Evolutionary conservation across 2,329 filamentous ascomycete species (phyloP).

Genomic region (Alternaria arbusti): DNA sequence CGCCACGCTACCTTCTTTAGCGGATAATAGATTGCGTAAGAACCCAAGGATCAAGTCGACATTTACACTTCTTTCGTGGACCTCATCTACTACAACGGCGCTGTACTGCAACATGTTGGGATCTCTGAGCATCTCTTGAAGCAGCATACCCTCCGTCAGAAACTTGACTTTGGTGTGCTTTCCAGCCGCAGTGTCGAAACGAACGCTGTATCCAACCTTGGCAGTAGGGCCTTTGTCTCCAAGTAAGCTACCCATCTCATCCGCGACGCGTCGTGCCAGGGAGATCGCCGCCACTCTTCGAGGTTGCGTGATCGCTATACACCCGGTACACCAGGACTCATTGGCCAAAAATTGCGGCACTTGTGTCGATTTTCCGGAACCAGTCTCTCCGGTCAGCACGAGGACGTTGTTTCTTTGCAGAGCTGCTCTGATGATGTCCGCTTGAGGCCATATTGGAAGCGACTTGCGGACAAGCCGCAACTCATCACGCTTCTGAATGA

Average conservation of each 20-base stretch:
- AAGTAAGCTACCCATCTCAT: constrained; percentile 75
- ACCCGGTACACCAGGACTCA: constrained; percentile 80
- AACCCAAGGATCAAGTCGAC: constrained; percentile 92
- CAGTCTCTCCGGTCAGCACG: constrained; percentile 89
- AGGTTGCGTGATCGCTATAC: constrained; percentile 91
- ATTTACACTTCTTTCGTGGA: constrained; percentile 94
- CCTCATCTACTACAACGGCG: constrained; percentile 91
- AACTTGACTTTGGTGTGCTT: constrained; percentile 88
- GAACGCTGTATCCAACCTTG: constrained; percentile 88
- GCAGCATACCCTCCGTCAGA: constrained; percentile 92
- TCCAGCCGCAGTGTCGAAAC: constrained; percentile 89
- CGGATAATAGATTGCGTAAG: constrained; percentile 74
- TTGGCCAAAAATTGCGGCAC: constrained; percentile 86
- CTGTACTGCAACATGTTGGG: constrained; percentile 84
- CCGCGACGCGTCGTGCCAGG: constrained; percentile 83
- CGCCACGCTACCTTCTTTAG: constrained; percentile 71
- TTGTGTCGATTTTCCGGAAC: constrained; percentile 96
- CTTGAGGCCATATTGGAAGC: constrained; percentile 81
- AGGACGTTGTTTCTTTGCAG: constrained; percentile 74
- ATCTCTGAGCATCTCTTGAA: constrained; percentile 91
- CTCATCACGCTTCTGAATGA: constrained; percentile 54
- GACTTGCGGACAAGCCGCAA: constrained; percentile 64
- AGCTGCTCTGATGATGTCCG: constrained; percentile 69
- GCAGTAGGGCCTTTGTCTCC: constrained; percentile 65
- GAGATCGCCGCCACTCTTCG: constrained; percentile 92